phyloP scores from a whole-genome alignment of 1,139 yeast species.

The Tardiomyces digboiensis region DNA sequence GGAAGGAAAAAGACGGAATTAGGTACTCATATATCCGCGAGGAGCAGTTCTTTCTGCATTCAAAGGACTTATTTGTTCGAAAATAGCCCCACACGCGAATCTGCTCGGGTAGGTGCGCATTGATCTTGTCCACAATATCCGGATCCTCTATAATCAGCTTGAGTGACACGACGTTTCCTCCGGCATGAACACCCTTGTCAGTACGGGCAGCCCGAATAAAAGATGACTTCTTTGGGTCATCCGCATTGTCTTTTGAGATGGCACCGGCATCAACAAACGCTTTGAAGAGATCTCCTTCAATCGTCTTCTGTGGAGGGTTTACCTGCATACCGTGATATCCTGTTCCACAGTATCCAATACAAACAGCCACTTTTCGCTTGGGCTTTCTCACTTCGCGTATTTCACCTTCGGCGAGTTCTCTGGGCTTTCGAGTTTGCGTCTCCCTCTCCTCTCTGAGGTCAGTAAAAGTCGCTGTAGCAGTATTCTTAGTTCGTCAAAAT shows the following conservation, averaged over 20 bases:
- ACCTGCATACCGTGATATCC: conserved; percentile 98
- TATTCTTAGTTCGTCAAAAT: too few relatives aligned
- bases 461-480: too few relatives aligned
- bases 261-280: conserved; percentile 91
- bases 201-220: conserved; percentile 97
- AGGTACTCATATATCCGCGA: conserved; percentile 91
- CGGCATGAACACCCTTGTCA: conserved; percentile 99
- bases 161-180: conserved; percentile 86
- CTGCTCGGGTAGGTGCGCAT: conserved; percentile 67
- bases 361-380: conserved; percentile 82
- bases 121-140: conserved; percentile 66
- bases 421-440: neutral
- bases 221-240: conserved; percentile 82
- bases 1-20: conserved; percentile 79
- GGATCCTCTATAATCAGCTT: conserved; percentile 85
- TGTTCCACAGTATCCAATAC: conserved; percentile 96
- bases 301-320: conserved; percentile 84
- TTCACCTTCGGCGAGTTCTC: conserved; percentile 1
- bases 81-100: conserved; percentile 91
- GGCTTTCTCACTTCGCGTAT: conserved; percentile 54
- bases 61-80: conserved; percentile 84
- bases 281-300: conserved; percentile 80
- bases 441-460: too few relatives aligned
- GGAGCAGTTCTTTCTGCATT: conserved; percentile 91
- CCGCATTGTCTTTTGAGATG: conserved; percentile 77